A percentile compares a stretch with the other conserved stretches of the same genome.
Conservation (phyloP, 2,329 filamentous ascomycete genomes). For the Escovopsis sp. region DNA sequence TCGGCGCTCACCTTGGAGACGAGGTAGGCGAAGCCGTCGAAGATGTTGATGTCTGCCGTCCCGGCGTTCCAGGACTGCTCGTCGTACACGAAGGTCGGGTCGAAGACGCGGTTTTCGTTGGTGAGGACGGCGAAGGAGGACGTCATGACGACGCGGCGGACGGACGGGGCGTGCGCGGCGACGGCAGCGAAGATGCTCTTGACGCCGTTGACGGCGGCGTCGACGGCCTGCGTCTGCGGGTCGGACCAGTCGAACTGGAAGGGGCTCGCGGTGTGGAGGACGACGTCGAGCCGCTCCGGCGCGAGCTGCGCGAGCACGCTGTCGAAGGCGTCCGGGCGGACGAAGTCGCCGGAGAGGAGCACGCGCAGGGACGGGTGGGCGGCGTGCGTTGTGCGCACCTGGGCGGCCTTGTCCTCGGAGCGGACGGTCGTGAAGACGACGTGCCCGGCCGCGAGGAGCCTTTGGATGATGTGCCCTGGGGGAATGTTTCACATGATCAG, state of each 20-base stretch:
- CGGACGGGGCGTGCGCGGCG: slow-evolving; percentile 38
- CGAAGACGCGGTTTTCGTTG: slow-evolving; percentile 19
- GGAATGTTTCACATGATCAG: background rate
- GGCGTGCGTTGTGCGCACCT: slow-evolving; percentile 28
- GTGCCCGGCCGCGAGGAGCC: slow-evolving; percentile 35
- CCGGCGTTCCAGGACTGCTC: slow-evolving; percentile 41
- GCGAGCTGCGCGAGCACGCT: slow-evolving; percentile 29
- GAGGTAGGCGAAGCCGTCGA: slow-evolving; percentile 32
- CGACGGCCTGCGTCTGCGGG: slow-evolving; percentile 37
- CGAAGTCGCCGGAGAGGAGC: slow-evolving; percentile 63
- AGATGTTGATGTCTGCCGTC: slow-evolving; percentile 26
- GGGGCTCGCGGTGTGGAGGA: slow-evolving; percentile 47
- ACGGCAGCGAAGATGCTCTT: slow-evolving; percentile 60
- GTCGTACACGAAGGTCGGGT: slow-evolving; percentile 27
- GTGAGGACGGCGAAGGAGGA: slow-evolving; percentile 41
- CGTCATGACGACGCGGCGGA: slow-evolving; percentile 57
- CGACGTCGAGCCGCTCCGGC: slow-evolving; percentile 35
- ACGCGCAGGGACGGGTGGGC: slow-evolving; percentile 30
- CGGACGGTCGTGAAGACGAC: slow-evolving; percentile 42
- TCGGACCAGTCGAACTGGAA: slow-evolving; percentile 40
- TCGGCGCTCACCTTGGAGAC: slow-evolving; percentile 41
- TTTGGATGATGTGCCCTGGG: slow-evolving; percentile 38
- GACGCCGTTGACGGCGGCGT: slow-evolving; percentile 43
- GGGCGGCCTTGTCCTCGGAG: slow-evolving; percentile 36
- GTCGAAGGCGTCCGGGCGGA: slow-evolving; percentile 58